phyloP scores from a whole-genome alignment of 208 protist genomes.

The Trichomonas gallinae region DNA sequence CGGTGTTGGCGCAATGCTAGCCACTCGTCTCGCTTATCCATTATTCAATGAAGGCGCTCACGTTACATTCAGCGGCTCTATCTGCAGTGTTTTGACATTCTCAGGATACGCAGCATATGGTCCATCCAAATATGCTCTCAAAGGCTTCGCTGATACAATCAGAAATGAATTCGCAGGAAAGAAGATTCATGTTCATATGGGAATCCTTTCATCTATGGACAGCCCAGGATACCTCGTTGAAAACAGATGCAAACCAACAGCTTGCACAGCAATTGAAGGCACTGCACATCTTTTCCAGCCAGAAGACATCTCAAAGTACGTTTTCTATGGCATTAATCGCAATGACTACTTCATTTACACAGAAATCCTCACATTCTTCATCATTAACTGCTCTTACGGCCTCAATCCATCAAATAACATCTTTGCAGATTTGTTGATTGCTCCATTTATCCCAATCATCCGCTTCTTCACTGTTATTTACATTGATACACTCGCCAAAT shows the following conservation, averaged over 20 bases:
- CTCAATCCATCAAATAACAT: not conserved
- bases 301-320: not conserved
- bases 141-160: not conserved
- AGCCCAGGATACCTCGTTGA: not conserved
- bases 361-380: not conserved
- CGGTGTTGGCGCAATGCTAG: not conserved
- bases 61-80: not conserved
- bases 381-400: not conserved
- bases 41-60: not conserved
- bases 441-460: not conserved
- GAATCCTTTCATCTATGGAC: not conserved
- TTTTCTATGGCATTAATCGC: not conserved
- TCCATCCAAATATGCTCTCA: not conserved
- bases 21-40: not conserved
- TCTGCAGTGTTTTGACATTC: not conserved
- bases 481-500: not conserved
- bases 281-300: not conserved
- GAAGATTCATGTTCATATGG: not conserved
- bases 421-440: not conserved
- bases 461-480: not conserved
- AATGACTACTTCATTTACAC: not conserved
- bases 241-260: not conserved
- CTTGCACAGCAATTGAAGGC: not conserved
- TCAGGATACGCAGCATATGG: not conserved
- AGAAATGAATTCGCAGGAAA: not conserved